Conservation (phyloP, 345 rosid genomes). For the Draba incana region DNA sequence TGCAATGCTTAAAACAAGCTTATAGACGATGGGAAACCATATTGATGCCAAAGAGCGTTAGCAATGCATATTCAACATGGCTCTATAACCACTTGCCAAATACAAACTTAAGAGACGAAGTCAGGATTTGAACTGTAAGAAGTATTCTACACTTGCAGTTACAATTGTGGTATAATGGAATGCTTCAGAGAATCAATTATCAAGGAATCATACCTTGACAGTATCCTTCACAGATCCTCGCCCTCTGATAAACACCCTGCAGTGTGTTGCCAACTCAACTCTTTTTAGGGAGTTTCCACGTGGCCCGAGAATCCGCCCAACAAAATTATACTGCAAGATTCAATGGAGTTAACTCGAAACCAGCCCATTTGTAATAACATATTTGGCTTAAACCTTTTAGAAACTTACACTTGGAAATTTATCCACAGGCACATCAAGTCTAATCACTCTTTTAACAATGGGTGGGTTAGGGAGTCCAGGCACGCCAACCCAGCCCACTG, state of each 20-base stretch:
- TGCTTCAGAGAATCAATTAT: background rate
- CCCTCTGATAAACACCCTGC: slow-evolving; percentile 91
- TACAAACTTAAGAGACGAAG: background rate
- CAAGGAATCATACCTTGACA: slow-evolving; percentile 57
- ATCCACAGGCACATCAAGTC: slow-evolving; percentile 95
- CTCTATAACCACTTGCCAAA: background rate
- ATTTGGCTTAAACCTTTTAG: background rate
- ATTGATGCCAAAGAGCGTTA: background rate
- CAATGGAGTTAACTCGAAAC: slow-evolving; percentile 24
- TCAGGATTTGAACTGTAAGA: slow-evolving; percentile 14
- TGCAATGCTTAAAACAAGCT: slow-evolving; percentile 5
- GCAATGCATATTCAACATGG: background rate
- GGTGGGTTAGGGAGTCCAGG: slow-evolving; percentile 67
- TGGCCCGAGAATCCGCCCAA: slow-evolving; percentile 95
- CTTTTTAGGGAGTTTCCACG: slow-evolving; percentile 96
- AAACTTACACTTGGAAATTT: slow-evolving; percentile 84
- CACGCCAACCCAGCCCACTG: slow-evolving; percentile 79
- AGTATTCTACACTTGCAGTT: background rate
- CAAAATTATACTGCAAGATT: slow-evolving; percentile 81
- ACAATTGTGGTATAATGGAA: background rate
- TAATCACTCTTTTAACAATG: slow-evolving; percentile 67
- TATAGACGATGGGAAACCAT: background rate
- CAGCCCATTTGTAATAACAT: background rate
- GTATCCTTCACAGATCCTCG: slow-evolving; percentile 91
- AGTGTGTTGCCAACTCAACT: slow-evolving; percentile 78